These are phyloP conservation scores for Wallacemonas sp. DNA, from an alignment of 208 protist genomes.

Conservation along the genomic window DNA sequence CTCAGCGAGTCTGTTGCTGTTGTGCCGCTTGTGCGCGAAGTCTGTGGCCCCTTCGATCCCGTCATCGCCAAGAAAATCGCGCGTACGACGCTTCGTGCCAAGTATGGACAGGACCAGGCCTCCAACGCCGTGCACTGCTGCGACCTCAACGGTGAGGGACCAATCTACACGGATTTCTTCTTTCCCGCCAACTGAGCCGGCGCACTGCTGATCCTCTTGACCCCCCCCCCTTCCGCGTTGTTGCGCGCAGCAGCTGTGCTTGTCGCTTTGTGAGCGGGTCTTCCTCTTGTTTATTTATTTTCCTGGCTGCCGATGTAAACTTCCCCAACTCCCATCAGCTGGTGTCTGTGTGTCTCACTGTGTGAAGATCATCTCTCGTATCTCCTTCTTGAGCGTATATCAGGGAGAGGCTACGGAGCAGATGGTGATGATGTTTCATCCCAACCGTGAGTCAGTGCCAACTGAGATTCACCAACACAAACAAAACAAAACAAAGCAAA, in stretches of 20 bases:
- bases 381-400: no score
- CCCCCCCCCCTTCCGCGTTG: no score
- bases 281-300: constrained; percentile 15
- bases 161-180: constrained; percentile 81
- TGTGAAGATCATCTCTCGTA: background rate
- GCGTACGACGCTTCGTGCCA: constrained; percentile 85
- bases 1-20: constrained; percentile 51
- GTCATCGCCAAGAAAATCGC: constrained; percentile 82
- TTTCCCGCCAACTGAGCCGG: constrained; percentile 35
- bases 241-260: no score
- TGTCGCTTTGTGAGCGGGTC: no score
- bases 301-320: background rate
- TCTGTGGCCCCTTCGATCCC: constrained; percentile 83
- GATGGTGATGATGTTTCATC: no score
- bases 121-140: constrained; percentile 95
- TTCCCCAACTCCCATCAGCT: background rate
- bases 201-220: constrained; percentile 1
- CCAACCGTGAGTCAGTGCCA: no score
- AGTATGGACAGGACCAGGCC: constrained; percentile 77
- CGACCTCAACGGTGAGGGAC: constrained; percentile 92
- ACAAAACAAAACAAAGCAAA: no score
- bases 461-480: no score
- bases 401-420: no score
- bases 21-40: constrained; percentile 51
- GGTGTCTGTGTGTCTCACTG: background rate